These are phyloP conservation scores for Kitagawia praeruptora DNA, from an alignment of 129 eudicot genomes.

Conservation along the genomic window DNA sequence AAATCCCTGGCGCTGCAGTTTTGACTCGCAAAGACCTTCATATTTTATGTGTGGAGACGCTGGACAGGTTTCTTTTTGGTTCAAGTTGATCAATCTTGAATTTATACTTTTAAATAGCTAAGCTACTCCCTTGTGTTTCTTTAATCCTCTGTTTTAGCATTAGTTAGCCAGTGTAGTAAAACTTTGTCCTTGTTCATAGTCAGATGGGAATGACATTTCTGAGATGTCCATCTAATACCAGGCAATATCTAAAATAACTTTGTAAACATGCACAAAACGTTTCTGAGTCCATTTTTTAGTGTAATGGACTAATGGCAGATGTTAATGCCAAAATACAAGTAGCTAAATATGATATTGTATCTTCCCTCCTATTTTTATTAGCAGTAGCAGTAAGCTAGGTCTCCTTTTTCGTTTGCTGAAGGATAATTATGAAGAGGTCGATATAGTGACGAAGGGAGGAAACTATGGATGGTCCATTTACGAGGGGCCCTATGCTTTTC, in stretches of 20 bases:
- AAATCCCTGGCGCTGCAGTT: constrained; percentile 5
- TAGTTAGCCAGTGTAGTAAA: neutral
- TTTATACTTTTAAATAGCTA: neutral
- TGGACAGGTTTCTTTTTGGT: constrained; percentile 2
- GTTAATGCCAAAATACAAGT: neutral
- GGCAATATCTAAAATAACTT: too few species aligned
- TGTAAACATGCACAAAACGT: too few species aligned
- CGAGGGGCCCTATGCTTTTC: neutral
- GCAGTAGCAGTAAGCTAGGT: too few species aligned
- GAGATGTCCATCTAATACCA: neutral
- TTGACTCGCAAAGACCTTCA: constrained; percentile 7
- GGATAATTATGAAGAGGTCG: neutral
- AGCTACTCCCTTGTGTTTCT: neutral
- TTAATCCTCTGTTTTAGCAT: neutral
- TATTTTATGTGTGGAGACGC: constrained; percentile 8
- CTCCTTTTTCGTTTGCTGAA: neutral
- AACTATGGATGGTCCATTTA: neutral
- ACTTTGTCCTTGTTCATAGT: neutral
- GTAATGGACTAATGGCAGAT: too few species aligned
- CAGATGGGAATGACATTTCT: neutral
- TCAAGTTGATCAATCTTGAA: neutral
- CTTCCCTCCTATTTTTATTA: too few species aligned
- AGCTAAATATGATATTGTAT: too few species aligned
- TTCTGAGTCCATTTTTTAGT: too few species aligned
- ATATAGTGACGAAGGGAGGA: neutral